Percentiles rank a stretch among this genome's conserved stretches.
Evolutionary conservation across 768 basidiomycete species (phyloP).

Genomic region (Mycena olivaceomarginata): DNA sequence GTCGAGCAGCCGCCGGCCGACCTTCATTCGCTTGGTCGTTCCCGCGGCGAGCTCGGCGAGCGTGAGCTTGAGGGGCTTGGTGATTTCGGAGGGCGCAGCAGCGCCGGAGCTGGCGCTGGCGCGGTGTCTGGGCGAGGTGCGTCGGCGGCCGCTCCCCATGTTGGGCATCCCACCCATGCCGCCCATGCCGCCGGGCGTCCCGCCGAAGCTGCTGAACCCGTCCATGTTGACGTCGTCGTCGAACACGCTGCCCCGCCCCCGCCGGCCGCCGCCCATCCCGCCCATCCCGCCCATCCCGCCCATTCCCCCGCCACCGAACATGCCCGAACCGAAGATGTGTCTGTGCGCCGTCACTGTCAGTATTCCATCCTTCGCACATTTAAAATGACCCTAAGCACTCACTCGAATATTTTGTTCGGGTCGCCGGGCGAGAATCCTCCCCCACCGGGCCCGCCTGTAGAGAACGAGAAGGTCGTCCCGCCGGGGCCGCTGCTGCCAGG

Average conservation of each 20-base stretch:
- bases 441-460: conserved; percentile 63
- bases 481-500: conserved; percentile 59
- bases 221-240: not conserved
- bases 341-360: conserved; percentile 56
- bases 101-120: conserved; percentile 39
- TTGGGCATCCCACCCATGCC: conserved; percentile 51
- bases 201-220: not conserved
- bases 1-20: conserved; percentile 82
- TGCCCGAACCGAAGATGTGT: conserved; percentile 72
- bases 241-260: not conserved
- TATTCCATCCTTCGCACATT: not conserved
- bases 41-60: conserved; percentile 93
- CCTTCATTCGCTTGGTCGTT: conserved; percentile 90
- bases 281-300: conserved; percentile 56
- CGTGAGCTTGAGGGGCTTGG: conserved; percentile 88
- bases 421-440: conserved; percentile 85
- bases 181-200: conserved; percentile 44
- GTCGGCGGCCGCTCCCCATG: conserved; percentile 42
- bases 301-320: conserved; percentile 55
- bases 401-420: conserved; percentile 94
- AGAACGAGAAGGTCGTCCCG: conserved; percentile 75
- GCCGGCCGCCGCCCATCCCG: conserved; percentile 52
- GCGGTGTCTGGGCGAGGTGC: not conserved
- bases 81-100: conserved; percentile 75
- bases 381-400: conserved; percentile 55